These are phyloP conservation scores for Dothideomycetes sp. DNA, from an alignment of 2,329 filamentous ascomycete genomes.

Conservation along the genomic window DNA sequence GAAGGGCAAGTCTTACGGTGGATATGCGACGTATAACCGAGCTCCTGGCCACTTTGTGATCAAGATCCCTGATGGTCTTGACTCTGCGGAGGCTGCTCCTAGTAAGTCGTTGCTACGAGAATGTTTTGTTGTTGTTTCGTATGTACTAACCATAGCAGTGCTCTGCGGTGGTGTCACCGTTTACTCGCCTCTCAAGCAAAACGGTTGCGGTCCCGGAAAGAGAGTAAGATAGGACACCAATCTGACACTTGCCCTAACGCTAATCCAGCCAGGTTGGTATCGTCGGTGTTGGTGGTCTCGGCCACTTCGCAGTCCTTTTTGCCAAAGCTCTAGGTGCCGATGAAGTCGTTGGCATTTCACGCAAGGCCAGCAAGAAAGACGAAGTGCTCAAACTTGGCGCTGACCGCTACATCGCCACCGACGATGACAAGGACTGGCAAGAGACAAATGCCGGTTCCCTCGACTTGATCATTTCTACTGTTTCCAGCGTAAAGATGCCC, in stretches of 20 bases:
- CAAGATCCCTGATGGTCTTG: slow-evolving; percentile 39
- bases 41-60: slow-evolving; percentile 46
- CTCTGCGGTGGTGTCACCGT: slow-evolving; percentile 67
- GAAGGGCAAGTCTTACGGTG: slow-evolving; percentile 51
- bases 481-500: slow-evolving; percentile 50
- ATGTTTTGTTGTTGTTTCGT: no score
- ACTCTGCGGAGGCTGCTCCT: slow-evolving; percentile 45
- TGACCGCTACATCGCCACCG: slow-evolving; percentile 42
- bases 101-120: no score
- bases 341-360: slow-evolving; percentile 51
- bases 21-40: slow-evolving; percentile 42
- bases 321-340: slow-evolving; percentile 59
- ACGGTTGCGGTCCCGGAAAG: slow-evolving; percentile 57
- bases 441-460: slow-evolving; percentile 39
- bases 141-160: no score
- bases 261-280: slow-evolving; percentile 61
- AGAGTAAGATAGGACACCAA: no score
- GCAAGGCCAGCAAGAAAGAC: slow-evolving; percentile 44
- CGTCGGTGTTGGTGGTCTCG: slow-evolving; percentile 58
- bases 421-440: slow-evolving; percentile 46
- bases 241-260: no score
- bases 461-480: slow-evolving; percentile 48
- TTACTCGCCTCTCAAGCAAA: slow-evolving; percentile 55
- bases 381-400: slow-evolving; percentile 53
- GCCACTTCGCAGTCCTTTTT: slow-evolving; percentile 60